Percentiles rank a stretch among this genome's conserved stretches.
Evolutionary conservation across 1,284 basidiomycete species (phyloP).

Genomic region (Cerioporus squamosus): DNA sequence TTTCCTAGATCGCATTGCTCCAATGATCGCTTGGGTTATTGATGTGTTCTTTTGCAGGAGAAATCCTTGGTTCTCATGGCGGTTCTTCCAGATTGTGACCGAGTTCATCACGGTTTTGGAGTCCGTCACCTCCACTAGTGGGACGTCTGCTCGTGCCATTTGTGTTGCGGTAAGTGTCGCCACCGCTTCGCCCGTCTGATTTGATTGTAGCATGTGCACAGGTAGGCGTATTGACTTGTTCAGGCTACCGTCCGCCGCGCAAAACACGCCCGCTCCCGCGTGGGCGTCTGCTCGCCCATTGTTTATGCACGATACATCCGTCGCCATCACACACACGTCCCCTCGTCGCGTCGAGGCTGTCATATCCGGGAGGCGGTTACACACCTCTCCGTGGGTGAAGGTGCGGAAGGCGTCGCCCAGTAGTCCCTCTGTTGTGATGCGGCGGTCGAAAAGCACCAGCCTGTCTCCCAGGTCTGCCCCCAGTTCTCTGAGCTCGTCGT

Average conservation of each 20-base stretch:
- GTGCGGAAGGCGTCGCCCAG: background rate
- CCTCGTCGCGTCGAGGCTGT: fast-evolving
- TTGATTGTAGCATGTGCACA: background rate
- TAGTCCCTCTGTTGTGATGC: background rate
- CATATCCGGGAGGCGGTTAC: background rate
- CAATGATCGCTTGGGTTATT: background rate
- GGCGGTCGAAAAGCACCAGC: background rate
- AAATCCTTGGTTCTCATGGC: conserved; percentile 14
- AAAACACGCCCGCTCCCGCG: conserved; percentile 19
- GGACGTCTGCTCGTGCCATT: background rate
- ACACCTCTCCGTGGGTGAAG: background rate
- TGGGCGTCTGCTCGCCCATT: conserved; percentile 19
- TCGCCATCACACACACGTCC: conserved; percentile 27
- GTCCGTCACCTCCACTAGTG: conserved; percentile 5
- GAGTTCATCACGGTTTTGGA: conserved; percentile 6
- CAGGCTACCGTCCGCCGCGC: background rate
- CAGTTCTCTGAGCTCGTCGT: background rate
- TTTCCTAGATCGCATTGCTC: conserved; percentile 13
- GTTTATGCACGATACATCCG: conserved; percentile 32
- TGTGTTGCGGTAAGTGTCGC: background rate
- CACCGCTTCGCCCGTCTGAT: conserved; percentile 17
- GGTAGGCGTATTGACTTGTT: conserved; percentile 10
- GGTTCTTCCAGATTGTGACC: background rate
- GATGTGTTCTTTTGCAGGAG: background rate
- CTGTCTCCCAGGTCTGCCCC: background rate